Conservation (phyloP, 2,329 filamentous ascomycete genomes). For the Exophiala calicioides region DNA sequence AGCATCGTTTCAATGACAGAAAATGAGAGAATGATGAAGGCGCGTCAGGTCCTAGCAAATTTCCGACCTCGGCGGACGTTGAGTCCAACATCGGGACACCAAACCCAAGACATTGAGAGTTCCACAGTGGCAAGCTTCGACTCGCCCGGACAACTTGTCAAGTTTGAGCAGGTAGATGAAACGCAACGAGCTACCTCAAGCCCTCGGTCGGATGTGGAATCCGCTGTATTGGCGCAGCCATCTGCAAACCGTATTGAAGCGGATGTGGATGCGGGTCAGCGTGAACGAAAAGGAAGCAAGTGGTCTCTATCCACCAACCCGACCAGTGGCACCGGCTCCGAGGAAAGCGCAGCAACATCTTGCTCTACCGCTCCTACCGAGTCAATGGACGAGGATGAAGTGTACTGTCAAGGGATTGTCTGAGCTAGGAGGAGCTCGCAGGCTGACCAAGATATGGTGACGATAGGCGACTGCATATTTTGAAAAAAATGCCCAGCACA, state of each 20-base stretch:
- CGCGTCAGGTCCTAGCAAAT: background rate
- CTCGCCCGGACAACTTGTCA: too few relatives aligned
- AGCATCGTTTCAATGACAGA: background rate
- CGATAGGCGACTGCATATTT: background rate
- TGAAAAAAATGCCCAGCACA: background rate
- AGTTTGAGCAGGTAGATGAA: too few relatives aligned
- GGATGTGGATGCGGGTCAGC: background rate
- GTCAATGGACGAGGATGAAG: conserved; percentile 5
- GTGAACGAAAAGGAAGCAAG: background rate
- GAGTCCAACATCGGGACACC: too few relatives aligned
- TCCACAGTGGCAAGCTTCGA: too few relatives aligned
- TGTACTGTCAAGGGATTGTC: conserved; percentile 1
- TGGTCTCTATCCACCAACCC: background rate
- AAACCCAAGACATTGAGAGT: too few relatives aligned
- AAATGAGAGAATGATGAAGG: conserved; percentile 4
- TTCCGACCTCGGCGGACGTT: background rate
- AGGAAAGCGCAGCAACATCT: background rate
- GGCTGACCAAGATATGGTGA: background rate
- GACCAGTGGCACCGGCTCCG: background rate
- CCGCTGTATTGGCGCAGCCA: too few relatives aligned
- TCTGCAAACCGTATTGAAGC: background rate
- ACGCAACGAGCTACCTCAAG: too few relatives aligned
- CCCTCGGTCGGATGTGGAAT: too few relatives aligned
- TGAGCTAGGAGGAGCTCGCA: conserved; percentile 1
- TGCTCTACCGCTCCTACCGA: background rate